Base-by-base conservation (phyloP, 78 protist genomes). In the Ministeria vibrans region DNA sequence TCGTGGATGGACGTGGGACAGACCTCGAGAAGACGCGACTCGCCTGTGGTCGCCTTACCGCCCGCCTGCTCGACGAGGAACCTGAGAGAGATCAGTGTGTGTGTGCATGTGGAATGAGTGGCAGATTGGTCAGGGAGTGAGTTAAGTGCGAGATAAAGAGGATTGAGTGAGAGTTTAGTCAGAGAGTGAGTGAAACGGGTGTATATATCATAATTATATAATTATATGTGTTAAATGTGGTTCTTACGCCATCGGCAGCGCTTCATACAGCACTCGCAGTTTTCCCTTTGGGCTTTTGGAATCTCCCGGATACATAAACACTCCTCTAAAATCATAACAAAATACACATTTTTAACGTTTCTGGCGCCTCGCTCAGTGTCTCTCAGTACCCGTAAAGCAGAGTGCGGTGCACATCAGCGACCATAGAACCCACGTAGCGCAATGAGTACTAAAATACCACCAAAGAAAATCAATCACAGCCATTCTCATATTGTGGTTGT, bases 351-450 rank as follows among this genome's bases (percentile, higher is more conserved):
- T n/a, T n/a, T n/a, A n/a, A n/a, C n/a, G n/a, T n/a, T n/a, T n/a
- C n/a, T n/a, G n/a, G n/a, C n/a, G n/a, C n/a, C n/a, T n/a, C n/a
- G n/a, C n/a, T n/a, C n/a, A n/a, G n/a, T n/a, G n/a, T n/a, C n/a
- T n/a, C n/a, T n/a, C n/a, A n/a, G n/a, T n/a, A n/a, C n/a, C 99
- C 99, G 79, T 95, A 92, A 34, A 95, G 84, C 25, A 95, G 83
- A 2, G 97, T 96, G 44, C 99, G 85, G 89, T 96, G 98, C 27
- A 96, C 88, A 61, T 96, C 99, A 53, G 94, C 92, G 11, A 95
- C 98, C 98, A 95, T 92, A 46, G 80, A 41, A n/a, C 98, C 98
- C 20, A 96, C 86, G 80, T 96, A 96, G 51, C 98, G 83, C 22
- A 84, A 42, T 0, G 93, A 82, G 43, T 85, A 92, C 27, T 34